Evolutionary conservation across 352 stramenopile genomes (phyloP), one percentile per base, ranked within the genome.

Genomic region (Globisporangium barbulae): DNA sequence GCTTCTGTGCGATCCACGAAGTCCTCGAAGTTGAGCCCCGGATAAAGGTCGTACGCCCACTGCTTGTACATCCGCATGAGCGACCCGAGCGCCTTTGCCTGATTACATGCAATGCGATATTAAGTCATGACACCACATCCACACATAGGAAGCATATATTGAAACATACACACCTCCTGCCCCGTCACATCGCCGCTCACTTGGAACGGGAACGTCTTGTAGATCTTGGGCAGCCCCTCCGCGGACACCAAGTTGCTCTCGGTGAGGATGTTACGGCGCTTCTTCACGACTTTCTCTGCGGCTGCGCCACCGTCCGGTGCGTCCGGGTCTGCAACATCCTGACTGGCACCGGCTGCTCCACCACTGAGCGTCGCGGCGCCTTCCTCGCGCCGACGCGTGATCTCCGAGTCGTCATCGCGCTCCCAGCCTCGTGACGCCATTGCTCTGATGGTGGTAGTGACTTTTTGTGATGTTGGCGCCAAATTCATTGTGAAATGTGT

Each of bases 1-100:
- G 61, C 63, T 63, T 93, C 83, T 5, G 81, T 67, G 13, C 83
- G 72, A 10, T 91, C 83, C 28, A 91, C 65, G 58, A 94, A 91
- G 64, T 94, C 83, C 39, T 93, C 85, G 65, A 94, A 89, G 49
- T 90, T 85, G n/a, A 93, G 73, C 0, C 82, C 83, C 19, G 85
- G 83, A 57, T 90, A 92, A 41, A 94, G 70, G 50, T 93, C 85
- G 63, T 87, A 94, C 13, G 85, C 85, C 85, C 85, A 94, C 58
- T 94, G 81, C 59, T 90, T 91, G 76, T 94, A 94, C 79, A 88
- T 88, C 49, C 82, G 82, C 12, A 94, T 68, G 47, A 94, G 66
- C 35, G 75, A 83, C 22, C 65, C 71, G 47, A 94, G 61, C 37
- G 85, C 83, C 53, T 90, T 79, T 17, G 78, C 69, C 76, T 88